These are phyloP conservation scores for Fusarium odoratissimum DNA, from an alignment of 2,329 filamentous ascomycete genomes.

Conservation along the genomic window DNA sequence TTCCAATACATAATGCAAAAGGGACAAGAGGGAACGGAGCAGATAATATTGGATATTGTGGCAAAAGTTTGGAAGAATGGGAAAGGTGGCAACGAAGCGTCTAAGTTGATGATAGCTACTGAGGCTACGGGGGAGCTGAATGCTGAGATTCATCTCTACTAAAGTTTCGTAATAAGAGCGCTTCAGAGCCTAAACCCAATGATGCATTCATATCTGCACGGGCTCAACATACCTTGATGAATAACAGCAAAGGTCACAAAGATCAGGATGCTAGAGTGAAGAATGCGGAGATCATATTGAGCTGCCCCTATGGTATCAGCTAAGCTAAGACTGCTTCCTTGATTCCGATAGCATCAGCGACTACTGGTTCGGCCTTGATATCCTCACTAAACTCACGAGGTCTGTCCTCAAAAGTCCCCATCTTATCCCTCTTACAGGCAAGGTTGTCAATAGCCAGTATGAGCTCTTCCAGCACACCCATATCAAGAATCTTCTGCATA, in stretches of 20 bases:
- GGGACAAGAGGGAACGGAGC: neutral
- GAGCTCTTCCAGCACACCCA: conserved; percentile 21
- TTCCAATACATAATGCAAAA: neutral
- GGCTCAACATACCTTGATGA: neutral
- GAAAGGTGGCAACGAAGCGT: neutral
- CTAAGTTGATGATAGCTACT: neutral
- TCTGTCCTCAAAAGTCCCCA: conserved; percentile 4
- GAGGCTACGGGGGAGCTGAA: neutral
- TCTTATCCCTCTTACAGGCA: conserved; percentile 9
- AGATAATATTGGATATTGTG: neutral
- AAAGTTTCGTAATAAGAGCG: neutral
- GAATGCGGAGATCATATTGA: neutral
- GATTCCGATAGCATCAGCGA: neutral
- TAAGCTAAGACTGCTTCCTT: neutral
- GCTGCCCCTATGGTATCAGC: neutral
- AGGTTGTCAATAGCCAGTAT: conserved; percentile 15
- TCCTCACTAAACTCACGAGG: neutral
- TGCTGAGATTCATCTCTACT: neutral
- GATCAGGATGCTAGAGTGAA: neutral
- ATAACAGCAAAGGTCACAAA: neutral
- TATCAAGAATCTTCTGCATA: conserved; percentile 23
- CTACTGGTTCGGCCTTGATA: neutral
- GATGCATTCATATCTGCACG: accelerated
- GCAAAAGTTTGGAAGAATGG: neutral
- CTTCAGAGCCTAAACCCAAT: accelerated